Base-by-base conservation (phyloP, 2,329 filamentous ascomycete species). In the Capronia coronata region DNA sequence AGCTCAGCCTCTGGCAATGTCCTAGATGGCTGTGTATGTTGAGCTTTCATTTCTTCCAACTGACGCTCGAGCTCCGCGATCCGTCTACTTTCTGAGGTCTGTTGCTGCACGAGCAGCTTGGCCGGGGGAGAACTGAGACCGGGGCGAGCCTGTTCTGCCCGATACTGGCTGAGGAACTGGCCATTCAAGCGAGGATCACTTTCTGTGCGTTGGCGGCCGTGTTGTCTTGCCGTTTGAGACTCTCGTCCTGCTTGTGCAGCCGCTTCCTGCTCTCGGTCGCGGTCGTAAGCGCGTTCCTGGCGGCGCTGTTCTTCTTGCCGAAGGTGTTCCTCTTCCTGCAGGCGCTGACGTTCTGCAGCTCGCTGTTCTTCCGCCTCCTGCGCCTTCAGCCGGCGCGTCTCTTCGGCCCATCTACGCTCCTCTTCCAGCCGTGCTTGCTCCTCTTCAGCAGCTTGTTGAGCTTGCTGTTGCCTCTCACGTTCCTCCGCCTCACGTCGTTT, bases 101-200 rank as follows among this genome's bases (percentile, higher is more conserved):
- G 46, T 38, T 60, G 55, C 67, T 52, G 30, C 10, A 45, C 37
- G 19, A 51, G 30, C 7, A 19, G 71, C 72, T 52, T 68, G 76
- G 46, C 74, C 3, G 40, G 48, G n/a, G 48, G 48, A 18, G 48
- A 22, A 21, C 21, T n/a, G 29, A 63, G 64, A 49, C 61, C 58
- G 46, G 23, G 30, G 13, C 67, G 62, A 54, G 74, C 66, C 63
- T 86, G 81, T 58, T 87, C 83, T 16, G 83, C 81, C 65, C 87
- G 84, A 64, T 95, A 94, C 64, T 95, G 86, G 63, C 86, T 91
- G 43, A 94, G 76, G 60, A 84, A 90, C 63, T 95, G 89, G 2
- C 89, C 89, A 52, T 83, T 84, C 18, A 95, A 73, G 54, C 83
- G 79, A 30, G 76, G 75, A 60, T 89, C 83, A 61, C 79, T 83